Conservation (phyloP, 768 basidiomycete genomes). For the Agrocybe praecox region DNA sequence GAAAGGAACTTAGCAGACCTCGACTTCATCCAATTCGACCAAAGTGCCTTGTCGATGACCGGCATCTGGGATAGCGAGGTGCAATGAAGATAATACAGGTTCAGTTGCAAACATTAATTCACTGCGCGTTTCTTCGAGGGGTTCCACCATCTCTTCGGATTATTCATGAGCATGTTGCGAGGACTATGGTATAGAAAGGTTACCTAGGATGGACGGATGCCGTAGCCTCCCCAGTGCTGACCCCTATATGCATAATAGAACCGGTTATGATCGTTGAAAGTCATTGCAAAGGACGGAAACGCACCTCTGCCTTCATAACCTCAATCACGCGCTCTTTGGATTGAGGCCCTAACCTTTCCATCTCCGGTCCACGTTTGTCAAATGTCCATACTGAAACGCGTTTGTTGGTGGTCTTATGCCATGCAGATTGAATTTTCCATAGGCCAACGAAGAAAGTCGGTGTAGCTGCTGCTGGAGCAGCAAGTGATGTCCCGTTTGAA, state of each 20-base stretch:
- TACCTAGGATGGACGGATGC: constrained; percentile 92
- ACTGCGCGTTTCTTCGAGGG: constrained; percentile 88
- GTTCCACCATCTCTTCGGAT: constrained; percentile 90
- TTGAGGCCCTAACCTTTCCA: constrained; percentile 64
- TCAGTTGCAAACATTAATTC: constrained; percentile 95
- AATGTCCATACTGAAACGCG: constrained; percentile 92
- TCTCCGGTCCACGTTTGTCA: constrained; percentile 78
- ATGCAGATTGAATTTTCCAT: constrained; percentile 87
- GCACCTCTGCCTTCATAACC: constrained; percentile 88
- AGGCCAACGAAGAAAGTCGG: constrained; percentile 74
- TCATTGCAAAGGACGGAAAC: constrained; percentile 19
- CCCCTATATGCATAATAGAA: constrained; percentile 48
- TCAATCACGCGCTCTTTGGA: constrained; percentile 80
- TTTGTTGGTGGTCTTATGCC: constrained; percentile 88
- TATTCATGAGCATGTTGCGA: constrained; percentile 8
- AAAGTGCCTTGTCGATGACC: constrained; percentile 50
- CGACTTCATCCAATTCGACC: constrained; percentile 94
- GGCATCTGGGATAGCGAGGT: constrained; percentile 71
- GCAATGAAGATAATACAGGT: constrained; percentile 80
- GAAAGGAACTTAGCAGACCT: constrained; percentile 55
- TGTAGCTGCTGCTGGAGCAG: constrained; percentile 42
- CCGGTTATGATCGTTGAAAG: neutral
- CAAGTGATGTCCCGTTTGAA: constrained; percentile 21
- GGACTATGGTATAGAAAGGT: neutral
- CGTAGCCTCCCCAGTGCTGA: constrained; percentile 82